Evolutionary conservation across 1,139 yeast species (phyloP).

Genomic region (Kazachstania sp.): DNA sequence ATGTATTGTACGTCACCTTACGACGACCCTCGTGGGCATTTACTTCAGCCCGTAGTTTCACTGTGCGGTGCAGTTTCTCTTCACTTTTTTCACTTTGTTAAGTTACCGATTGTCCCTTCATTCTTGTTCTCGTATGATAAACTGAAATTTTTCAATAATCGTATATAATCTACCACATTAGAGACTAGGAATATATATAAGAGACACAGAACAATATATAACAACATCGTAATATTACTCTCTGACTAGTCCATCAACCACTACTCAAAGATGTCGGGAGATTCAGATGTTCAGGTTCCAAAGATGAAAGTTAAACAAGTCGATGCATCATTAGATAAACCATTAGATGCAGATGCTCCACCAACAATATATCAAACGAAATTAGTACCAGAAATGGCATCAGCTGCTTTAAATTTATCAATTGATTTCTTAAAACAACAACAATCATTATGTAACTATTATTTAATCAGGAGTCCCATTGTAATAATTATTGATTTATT

Average conservation of each 20-base stretch:
- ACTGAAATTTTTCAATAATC: background rate
- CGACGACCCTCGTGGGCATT: too few relatives aligned
- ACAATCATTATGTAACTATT: conserved; percentile 44
- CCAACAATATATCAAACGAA: conserved; percentile 41
- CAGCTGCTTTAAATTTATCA: conserved; percentile 53
- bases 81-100: too few relatives aligned
- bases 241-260: too few relatives aligned
- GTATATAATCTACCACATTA: too few relatives aligned
- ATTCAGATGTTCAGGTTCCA: background rate
- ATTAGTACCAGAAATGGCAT: conserved; percentile 48
- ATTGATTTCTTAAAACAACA: conserved; percentile 55
- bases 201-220: too few relatives aligned
- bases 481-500: conserved; percentile 29
- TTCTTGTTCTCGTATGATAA: background rate
- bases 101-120: background rate
- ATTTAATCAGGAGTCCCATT: conserved; percentile 43
- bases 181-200: too few relatives aligned
- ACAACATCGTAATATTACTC: too few relatives aligned
- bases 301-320: conserved; percentile 32
- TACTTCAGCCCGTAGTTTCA: too few relatives aligned
- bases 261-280: background rate
- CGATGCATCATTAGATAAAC: conserved; percentile 43
- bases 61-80: too few relatives aligned
- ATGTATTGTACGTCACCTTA: too few relatives aligned
- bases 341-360: conserved; percentile 43